phyloP scores from a whole-genome alignment of 208 protist species.

The Spironucleus salmonicida region DNA sequence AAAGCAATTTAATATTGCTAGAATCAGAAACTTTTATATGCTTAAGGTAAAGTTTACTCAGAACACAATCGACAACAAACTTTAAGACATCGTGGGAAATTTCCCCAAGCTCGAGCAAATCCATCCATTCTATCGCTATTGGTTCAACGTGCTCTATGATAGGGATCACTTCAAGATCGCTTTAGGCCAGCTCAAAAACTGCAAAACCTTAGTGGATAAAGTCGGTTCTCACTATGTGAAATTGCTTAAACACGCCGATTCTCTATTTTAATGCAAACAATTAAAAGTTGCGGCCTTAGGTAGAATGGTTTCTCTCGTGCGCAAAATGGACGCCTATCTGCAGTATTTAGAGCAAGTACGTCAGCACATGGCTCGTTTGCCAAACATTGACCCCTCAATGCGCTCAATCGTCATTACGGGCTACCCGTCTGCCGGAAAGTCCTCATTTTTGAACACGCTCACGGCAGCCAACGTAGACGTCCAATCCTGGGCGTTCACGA shows the following conservation, averaged over 20 bases:
- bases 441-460: conserved; percentile 97
- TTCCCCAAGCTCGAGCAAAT: conserved; percentile 91
- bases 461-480: conserved; percentile 98
- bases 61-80: conserved; percentile 70
- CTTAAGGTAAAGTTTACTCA: conserved; percentile 47
- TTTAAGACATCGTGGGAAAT: conserved; percentile 77
- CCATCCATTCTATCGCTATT: conserved; percentile 98
- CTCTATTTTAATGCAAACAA: conserved; percentile 97
- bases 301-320: conserved; percentile 86
- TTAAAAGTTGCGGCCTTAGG: conserved; percentile 97
- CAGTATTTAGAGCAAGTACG: conserved; percentile 97
- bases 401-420: conserved; percentile 87
- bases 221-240: conserved; percentile 89
- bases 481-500: conserved; percentile 99
- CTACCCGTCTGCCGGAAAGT: conserved; percentile 99
- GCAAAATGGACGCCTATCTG: conserved; percentile 74
- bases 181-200: conserved; percentile 89
- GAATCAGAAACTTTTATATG: conserved; percentile 98
- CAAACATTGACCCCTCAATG: conserved; percentile 94
- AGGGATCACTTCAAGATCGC: conserved; percentile 99
- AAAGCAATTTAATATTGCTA: conserved; percentile 87
- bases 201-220: conserved; percentile 83
- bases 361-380: conserved; percentile 95
- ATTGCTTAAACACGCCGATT: conserved; percentile 97
- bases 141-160: conserved; percentile 99